phyloP scores from a whole-genome alignment of 306 rosid species.

The Prunus davidiana region DNA sequence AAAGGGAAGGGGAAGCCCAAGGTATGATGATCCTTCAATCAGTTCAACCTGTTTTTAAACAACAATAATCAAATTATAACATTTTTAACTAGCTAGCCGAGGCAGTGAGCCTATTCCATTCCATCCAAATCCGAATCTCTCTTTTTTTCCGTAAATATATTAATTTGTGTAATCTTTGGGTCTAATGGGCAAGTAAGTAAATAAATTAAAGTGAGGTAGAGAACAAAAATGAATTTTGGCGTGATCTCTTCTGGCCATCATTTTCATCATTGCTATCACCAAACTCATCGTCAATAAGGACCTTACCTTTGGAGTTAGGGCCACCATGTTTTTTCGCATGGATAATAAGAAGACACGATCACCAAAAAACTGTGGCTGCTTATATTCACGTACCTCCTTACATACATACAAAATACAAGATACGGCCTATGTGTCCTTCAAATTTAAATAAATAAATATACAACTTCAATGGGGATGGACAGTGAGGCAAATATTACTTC shows the following conservation, averaged over 20 bases:
- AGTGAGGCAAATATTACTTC: too few relatives aligned
- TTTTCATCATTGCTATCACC: neutral
- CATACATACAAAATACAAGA: slow-evolving; percentile 2
- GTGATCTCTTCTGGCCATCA: neutral
- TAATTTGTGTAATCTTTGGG: too few relatives aligned
- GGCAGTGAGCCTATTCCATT: rapidly evolving
- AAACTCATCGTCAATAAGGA: neutral
- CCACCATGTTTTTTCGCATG: slow-evolving; percentile 20
- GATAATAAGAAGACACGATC: slow-evolving; percentile 37
- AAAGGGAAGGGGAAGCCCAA: slow-evolving; percentile 74
- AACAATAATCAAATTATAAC: neutral
- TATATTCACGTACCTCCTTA: neutral
- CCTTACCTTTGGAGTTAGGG: neutral
- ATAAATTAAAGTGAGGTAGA: neutral
- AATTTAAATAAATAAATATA: neutral
- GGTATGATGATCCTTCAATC: slow-evolving; percentile 72
- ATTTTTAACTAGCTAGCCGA: too few relatives aligned
- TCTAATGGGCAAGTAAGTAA: neutral
- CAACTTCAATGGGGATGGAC: too few relatives aligned
- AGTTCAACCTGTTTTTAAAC: slow-evolving; percentile 57
- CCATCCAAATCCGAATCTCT: too few relatives aligned
- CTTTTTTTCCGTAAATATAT: rapidly evolving
- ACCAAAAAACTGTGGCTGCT: neutral
- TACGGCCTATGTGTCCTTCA: neutral
- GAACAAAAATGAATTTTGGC: neutral